A percentile compares a stretch with the other conserved stretches of the same genome.
These are phyloP conservation scores for Fusarium pseudonygamai DNA, from an alignment of 2,329 filamentous ascomycete genomes.

Conservation along the genomic window DNA sequence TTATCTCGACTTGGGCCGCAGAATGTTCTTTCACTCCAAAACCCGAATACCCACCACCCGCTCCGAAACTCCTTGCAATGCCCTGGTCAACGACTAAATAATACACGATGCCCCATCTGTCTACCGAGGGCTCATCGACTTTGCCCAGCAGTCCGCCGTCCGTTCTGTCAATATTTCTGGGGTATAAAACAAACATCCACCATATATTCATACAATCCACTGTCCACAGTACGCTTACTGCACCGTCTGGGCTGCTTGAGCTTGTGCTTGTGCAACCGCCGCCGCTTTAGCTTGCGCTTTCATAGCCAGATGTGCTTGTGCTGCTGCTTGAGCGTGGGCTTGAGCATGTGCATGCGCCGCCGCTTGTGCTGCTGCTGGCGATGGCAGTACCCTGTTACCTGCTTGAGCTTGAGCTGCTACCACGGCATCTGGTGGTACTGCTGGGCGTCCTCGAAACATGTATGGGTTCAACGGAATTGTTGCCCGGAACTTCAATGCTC, in stretches of 20 bases:
- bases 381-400: conserved; percentile 41
- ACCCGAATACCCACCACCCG: conserved; percentile 39
- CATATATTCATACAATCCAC: conserved; percentile 41
- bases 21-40: conserved; percentile 40
- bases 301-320: conserved; percentile 41
- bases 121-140: conserved; percentile 1
- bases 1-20: conserved; percentile 39
- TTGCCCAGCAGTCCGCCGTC: conserved; percentile 18
- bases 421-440: conserved; percentile 43
- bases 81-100: conserved; percentile 42
- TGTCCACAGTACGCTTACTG: conserved; percentile 10
- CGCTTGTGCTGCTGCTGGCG: conserved; percentile 30
- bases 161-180: conserved; percentile 26
- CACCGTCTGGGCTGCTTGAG: conserved; percentile 33
- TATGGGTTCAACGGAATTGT: conserved; percentile 62
- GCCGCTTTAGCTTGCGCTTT: conserved; percentile 38
- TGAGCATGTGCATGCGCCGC: conserved; percentile 42
- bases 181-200: conserved; percentile 43
- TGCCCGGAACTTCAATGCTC: conserved; percentile 69
- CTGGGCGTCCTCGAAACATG: conserved; percentile 52
- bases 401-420: conserved; percentile 36
- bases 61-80: conserved; percentile 53
- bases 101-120: conserved; percentile 24
- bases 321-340: conserved; percentile 43
- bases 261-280: conserved; percentile 33